Evolutionary conservation across 169 alveolate species (phyloP), one percentile per base, ranked within the genome.

Genomic region (Plasmodium falciparum): DNA sequence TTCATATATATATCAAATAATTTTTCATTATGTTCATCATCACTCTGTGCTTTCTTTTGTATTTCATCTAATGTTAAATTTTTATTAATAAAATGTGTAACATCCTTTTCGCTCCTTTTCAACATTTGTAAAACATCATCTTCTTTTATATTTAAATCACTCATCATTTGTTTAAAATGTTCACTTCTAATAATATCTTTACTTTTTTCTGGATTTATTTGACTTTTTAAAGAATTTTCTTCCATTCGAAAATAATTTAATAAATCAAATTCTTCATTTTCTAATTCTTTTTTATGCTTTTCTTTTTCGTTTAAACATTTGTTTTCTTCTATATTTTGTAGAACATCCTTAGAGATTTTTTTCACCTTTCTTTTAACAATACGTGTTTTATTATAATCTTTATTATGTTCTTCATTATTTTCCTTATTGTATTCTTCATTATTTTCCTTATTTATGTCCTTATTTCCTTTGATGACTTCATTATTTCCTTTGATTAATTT

Each of bases 1-100:
- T 80, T 69, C 90, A 80, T 80, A 62, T 52, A 80, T 24, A 47
- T 47, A 69, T 39, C 90, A 69, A 80, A 80, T 70, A 80, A 72
- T 58, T 80, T 11, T 80, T 80, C 90, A 58, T 80, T 70, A 17
- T 70, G 63, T 20, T 15, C 39, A 39, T 80, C 90, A 56, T 80
- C 85, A 67, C 69, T 80, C 56, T 67, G 52, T 24, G 90, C 90
- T 56, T 69, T 80, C 58, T 80, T 69, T 69, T 80, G 54, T 43
- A 80, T 80, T 62, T 80, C 66, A 43, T 80, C 90, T 29, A 80
- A 13, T 9, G 90, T 54, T 69, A 80, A 67, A 67, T 80, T 80
- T 69, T 80, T 29, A 58, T 70, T 80, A 67, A 80, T 80, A 49
- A 80, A 80, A 26, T 15, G 47, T 24, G 90, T 26, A 56, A 80